These are phyloP conservation scores for Amanita brunnescens DNA, from an alignment of 768 basidiomycete genomes.

Conservation along the genomic window DNA sequence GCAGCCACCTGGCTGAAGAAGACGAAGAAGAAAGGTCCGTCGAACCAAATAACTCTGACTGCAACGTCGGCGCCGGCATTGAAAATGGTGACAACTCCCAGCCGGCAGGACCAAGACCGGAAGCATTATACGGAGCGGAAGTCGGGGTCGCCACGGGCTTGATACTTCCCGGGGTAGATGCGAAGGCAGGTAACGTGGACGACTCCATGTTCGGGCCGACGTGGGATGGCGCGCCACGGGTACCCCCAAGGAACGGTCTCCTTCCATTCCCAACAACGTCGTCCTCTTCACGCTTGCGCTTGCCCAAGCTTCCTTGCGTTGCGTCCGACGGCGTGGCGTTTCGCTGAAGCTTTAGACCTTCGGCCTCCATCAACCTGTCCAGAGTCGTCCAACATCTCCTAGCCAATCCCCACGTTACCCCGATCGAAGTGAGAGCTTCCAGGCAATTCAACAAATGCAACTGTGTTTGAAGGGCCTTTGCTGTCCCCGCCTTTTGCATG, in stretches of 20 bases:
- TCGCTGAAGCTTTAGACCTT: constrained; percentile 12
- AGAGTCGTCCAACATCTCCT: constrained; percentile 18
- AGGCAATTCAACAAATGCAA: constrained; percentile 20
- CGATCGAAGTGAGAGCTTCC: constrained; percentile 20
- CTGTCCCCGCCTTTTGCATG: constrained; percentile 2
- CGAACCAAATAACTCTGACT: constrained; percentile 8
- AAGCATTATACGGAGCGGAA: neutral
- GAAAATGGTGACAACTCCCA: neutral
- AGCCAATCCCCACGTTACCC: constrained; percentile 21
- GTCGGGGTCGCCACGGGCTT: neutral
- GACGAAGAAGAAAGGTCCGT: constrained; percentile 1
- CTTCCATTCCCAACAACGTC: neutral
- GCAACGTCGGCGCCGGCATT: neutral
- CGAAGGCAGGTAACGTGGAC: neutral
- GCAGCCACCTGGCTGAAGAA: constrained; percentile 2
- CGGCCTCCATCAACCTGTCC: constrained; percentile 19
- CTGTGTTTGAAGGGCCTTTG: constrained; percentile 18
- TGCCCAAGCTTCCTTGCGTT: constrained; percentile 5
- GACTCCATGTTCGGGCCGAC: neutral
- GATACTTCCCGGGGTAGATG: neutral
- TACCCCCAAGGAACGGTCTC: neutral
- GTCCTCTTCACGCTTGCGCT: constrained; percentile 14
- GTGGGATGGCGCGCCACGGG: too few species aligned
- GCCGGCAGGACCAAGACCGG: neutral
- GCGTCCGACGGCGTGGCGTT: constrained; percentile 1